Evolutionary conservation across 441 rosid species (phyloP).

Genomic region (Isatis lusitanica): DNA sequence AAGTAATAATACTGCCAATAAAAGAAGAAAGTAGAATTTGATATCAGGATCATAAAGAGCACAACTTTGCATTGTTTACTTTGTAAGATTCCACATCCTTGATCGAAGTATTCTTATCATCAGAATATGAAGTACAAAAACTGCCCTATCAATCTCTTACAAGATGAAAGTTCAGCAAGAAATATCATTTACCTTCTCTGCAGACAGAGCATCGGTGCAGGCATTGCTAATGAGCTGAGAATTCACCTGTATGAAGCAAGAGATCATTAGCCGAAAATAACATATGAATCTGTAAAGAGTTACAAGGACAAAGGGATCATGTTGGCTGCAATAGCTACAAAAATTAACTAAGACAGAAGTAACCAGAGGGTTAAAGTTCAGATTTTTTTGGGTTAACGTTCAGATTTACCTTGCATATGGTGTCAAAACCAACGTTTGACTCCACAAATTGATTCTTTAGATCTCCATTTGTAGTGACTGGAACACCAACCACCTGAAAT

Average conservation of each 20-base stretch:
- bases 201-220: constrained; percentile 98
- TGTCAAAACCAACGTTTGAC: constrained; percentile 96
- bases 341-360: neutral
- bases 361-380: neutral
- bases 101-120: neutral
- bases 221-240: constrained; percentile 98
- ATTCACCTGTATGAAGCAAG: constrained; percentile 60
- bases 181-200: constrained; percentile 77
- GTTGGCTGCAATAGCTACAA: constrained; percentile 6
- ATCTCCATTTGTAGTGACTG: constrained; percentile 97
- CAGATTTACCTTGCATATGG: constrained; percentile 80
- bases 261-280: constrained; percentile 12
- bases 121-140: neutral
- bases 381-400: constrained; percentile 8
- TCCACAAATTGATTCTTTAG: constrained; percentile 97
- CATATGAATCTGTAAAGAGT: neutral
- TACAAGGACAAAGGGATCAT: neutral
- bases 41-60: constrained; percentile 9
- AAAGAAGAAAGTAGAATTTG: neutral
- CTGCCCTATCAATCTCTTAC: neutral
- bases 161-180: neutral
- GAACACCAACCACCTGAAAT: constrained; percentile 90
- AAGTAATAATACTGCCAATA: constrained; percentile 85
- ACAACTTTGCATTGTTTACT: neutral
- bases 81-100: constrained; percentile 13